These are phyloP conservation scores for Microbotryum intermedium DNA, from an alignment of 1,284 basidiomycete species.

Conservation along the genomic window DNA sequence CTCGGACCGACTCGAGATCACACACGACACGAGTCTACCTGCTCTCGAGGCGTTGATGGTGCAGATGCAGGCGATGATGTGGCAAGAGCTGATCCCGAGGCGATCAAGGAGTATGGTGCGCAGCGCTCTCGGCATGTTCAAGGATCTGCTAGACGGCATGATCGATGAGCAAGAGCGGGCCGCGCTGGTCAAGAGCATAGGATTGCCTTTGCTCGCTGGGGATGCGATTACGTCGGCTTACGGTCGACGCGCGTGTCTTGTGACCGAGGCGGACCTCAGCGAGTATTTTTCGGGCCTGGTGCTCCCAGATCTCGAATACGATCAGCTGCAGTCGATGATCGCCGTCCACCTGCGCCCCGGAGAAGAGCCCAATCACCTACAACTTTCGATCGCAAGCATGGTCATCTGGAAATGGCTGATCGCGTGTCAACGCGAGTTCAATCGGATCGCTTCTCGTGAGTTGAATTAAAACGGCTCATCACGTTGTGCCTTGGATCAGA, in stretches of 20 bases:
- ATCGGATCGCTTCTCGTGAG: constrained; percentile 7
- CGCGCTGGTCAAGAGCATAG: background rate
- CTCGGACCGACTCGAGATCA: constrained; percentile 4
- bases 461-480: background rate
- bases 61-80: constrained; percentile 8
- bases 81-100: constrained; percentile 17
- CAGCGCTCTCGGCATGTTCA: constrained; percentile 6
- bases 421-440: constrained; percentile 3
- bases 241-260: constrained; percentile 7
- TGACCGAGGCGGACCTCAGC: constrained; percentile 4
- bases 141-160: constrained; percentile 11
- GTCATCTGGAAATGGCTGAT: constrained; percentile 7
- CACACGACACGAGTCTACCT: background rate
- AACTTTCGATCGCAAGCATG: constrained; percentile 1
- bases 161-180: background rate
- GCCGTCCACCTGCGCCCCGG: background rate
- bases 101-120: constrained; percentile 3
- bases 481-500: too few relatives aligned
- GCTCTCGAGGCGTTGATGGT: constrained; percentile 18
- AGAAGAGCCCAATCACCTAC: constrained; percentile 1
- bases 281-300: background rate
- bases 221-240: constrained; percentile 8
- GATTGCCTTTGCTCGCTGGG: constrained; percentile 7
- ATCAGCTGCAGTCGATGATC: background rate
- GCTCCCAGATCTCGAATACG: constrained; percentile 1